Percentiles rank a stretch among this genome's conserved stretches.
Evolutionary conservation across 2,329 filamentous ascomycete species (phyloP).

Genomic region (Teratosphaeria zuluensis): DNA sequence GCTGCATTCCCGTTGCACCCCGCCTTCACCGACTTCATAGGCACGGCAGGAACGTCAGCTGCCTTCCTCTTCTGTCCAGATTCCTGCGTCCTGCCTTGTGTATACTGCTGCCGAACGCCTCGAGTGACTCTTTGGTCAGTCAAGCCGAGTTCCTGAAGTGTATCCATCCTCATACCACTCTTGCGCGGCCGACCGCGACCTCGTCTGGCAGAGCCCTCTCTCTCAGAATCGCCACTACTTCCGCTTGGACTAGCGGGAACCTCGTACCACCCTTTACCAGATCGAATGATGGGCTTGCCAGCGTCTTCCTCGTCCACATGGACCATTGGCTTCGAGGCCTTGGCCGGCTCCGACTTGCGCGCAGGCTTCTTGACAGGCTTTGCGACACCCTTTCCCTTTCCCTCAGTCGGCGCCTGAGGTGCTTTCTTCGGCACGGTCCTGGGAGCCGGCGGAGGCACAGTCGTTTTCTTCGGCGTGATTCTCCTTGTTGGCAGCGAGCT

Average conservation of each 20-base stretch:
- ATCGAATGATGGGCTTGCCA: constrained; percentile 7
- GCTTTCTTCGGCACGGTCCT: background rate
- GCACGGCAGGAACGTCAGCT: background rate
- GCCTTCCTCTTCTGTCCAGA: background rate
- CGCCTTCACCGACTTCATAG: background rate
- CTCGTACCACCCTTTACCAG: constrained; percentile 14
- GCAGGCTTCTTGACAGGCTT: background rate
- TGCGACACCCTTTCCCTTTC: background rate
- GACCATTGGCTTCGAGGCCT: background rate
- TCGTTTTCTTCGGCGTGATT: background rate
- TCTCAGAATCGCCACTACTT: background rate
- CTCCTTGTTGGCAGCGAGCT: background rate
- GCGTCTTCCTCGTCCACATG: constrained; percentile 1
- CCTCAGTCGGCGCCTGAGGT: background rate
- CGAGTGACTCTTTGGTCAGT: background rate
- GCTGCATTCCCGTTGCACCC: background rate
- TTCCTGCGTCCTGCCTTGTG: background rate
- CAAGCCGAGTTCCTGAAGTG: background rate
- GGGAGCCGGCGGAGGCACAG: background rate
- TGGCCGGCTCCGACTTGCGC: background rate
- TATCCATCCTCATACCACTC: background rate
- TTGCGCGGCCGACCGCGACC: constrained; percentile 1
- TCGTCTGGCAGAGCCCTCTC: background rate
- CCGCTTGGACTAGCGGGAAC: constrained; percentile 3
- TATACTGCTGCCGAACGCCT: background rate